Conservation (phyloP, 495 filamentous ascomycete species). For the Penicillium argentinense region DNA sequence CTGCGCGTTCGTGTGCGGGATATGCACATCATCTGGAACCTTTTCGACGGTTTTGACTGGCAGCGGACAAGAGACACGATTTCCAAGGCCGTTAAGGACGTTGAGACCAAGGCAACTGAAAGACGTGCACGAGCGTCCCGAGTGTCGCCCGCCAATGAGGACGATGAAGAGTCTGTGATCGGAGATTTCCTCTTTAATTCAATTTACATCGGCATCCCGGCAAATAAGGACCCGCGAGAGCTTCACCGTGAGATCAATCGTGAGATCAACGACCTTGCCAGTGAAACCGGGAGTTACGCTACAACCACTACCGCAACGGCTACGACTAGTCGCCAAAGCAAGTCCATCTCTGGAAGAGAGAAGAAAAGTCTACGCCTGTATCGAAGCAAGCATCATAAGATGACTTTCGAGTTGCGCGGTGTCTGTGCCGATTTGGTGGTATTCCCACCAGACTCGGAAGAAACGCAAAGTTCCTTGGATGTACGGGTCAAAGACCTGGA, state of each 20-base stretch:
- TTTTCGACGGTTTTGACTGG: slow-evolving; percentile 99
- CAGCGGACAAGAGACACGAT: slow-evolving; percentile 81
- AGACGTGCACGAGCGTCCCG: slow-evolving; percentile 53
- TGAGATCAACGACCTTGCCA: slow-evolving; percentile 79
- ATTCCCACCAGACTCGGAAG: slow-evolving; percentile 73
- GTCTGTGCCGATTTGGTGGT: slow-evolving; percentile 81
- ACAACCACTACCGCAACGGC: slow-evolving; percentile 65
- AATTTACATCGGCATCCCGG: slow-evolving; percentile 92
- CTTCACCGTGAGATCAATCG: slow-evolving; percentile 81
- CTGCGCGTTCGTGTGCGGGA: slow-evolving; percentile 77
- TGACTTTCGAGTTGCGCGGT: slow-evolving; percentile 89
- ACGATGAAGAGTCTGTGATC: slow-evolving; percentile 83
- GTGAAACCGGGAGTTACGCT: slow-evolving; percentile 85
- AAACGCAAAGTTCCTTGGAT: slow-evolving; percentile 85
- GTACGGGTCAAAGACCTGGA: slow-evolving; percentile 79
- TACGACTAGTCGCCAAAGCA: slow-evolving; percentile 54
- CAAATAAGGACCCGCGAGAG: slow-evolving; percentile 79
- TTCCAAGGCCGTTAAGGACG: slow-evolving; percentile 78
- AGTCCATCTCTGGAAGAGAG: slow-evolving; percentile 41
- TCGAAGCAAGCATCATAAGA: slow-evolving; percentile 88
- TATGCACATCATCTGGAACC: slow-evolving; percentile 94
- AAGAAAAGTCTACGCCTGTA: slow-evolving; percentile 67
- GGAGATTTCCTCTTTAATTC: slow-evolving; percentile 97
- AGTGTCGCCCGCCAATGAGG: slow-evolving; percentile 49
- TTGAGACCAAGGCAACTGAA: slow-evolving; percentile 79